Conservation (phyloP, 495 filamentous ascomycete genomes). For the Hypomontagnella submonticulosa region DNA sequence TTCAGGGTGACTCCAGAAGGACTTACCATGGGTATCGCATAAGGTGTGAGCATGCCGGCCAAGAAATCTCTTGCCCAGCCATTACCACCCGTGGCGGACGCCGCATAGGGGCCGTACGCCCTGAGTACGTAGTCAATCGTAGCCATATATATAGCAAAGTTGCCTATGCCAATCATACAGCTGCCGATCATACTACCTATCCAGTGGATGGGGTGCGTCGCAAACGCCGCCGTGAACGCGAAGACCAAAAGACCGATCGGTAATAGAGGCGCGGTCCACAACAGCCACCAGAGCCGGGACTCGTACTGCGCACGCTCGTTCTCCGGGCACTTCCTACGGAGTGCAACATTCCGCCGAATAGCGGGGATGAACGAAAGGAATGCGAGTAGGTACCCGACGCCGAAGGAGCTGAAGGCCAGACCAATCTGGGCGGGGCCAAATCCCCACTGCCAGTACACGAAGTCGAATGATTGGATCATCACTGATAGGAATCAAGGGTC, state of each 20-base stretch:
- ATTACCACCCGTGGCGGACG: slow-evolving; percentile 78
- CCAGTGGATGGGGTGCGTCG: slow-evolving; percentile 69
- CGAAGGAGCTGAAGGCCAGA: slow-evolving; percentile 67
- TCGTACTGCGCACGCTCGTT: slow-evolving; percentile 69
- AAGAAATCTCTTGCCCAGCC: slow-evolving; percentile 78
- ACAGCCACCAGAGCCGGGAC: slow-evolving; percentile 68
- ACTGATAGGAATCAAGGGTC: slow-evolving; percentile 38
- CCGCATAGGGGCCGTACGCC: slow-evolving; percentile 77
- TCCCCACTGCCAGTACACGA: slow-evolving; percentile 69
- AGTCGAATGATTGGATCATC: slow-evolving; percentile 70
- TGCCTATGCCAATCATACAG: slow-evolving; percentile 74
- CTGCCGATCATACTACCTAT: slow-evolving; percentile 72
- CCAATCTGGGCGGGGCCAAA: slow-evolving; percentile 64
- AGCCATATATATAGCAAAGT: slow-evolving; percentile 77
- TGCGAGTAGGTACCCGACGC: slow-evolving; percentile 70
- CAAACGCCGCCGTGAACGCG: slow-evolving; percentile 72
- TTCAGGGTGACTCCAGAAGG: too few relatives aligned
- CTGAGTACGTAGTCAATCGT: slow-evolving; percentile 81
- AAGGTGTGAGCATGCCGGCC: slow-evolving; percentile 72
- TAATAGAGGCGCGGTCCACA: slow-evolving; percentile 66
- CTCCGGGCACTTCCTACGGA: slow-evolving; percentile 61
- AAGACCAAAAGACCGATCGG: slow-evolving; percentile 72
- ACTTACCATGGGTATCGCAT: slow-evolving; percentile 66
- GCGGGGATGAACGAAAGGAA: slow-evolving; percentile 64
- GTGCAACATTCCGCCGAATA: slow-evolving; percentile 60